A percentile compares a stretch with the other conserved stretches of the same genome.
These are phyloP conservation scores for Venturia nashicola DNA, from an alignment of 2,329 filamentous ascomycete genomes.

Conservation along the genomic window DNA sequence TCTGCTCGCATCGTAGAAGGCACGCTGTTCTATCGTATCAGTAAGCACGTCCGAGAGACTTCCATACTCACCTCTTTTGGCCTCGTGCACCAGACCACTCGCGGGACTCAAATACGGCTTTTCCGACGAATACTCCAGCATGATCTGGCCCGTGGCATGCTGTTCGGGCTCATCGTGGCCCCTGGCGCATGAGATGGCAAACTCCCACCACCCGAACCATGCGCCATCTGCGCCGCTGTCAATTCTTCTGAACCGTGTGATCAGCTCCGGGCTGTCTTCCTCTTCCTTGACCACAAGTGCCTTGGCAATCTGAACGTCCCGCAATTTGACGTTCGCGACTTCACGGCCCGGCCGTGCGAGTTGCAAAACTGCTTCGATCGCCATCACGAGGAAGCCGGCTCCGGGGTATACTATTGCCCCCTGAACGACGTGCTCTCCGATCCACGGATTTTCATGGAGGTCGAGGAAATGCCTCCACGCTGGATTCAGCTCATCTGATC, in stretches of 20 bases:
- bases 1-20: not conserved
- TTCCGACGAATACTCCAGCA: constrained; percentile 10
- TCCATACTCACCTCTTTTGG: too few species aligned
- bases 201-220: constrained; percentile 15
- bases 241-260: constrained; percentile 14
- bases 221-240: constrained; percentile 12
- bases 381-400: constrained; percentile 15
- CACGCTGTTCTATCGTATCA: not conserved
- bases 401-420: constrained; percentile 12
- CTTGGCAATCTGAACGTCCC: constrained; percentile 13
- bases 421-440: constrained; percentile 14
- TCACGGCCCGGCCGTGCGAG: not conserved
- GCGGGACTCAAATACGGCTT: not conserved
- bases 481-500: constrained; percentile 14
- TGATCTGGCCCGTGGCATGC: constrained; percentile 16
- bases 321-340: constrained; percentile 8
- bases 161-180: constrained; percentile 12
- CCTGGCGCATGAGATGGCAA: constrained; percentile 15
- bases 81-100: not conserved
- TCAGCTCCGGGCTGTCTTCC: constrained; percentile 13
- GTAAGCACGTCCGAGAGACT: not conserved
- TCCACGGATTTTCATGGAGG: constrained; percentile 15
- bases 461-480: constrained; percentile 16
- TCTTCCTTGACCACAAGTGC: constrained; percentile 15
- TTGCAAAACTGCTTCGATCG: constrained; percentile 17